A percentile compares a stretch with the other conserved stretches of the same genome.
Conservation (phyloP, 345 rosid species). For the Eutrema yunnanense region DNA sequence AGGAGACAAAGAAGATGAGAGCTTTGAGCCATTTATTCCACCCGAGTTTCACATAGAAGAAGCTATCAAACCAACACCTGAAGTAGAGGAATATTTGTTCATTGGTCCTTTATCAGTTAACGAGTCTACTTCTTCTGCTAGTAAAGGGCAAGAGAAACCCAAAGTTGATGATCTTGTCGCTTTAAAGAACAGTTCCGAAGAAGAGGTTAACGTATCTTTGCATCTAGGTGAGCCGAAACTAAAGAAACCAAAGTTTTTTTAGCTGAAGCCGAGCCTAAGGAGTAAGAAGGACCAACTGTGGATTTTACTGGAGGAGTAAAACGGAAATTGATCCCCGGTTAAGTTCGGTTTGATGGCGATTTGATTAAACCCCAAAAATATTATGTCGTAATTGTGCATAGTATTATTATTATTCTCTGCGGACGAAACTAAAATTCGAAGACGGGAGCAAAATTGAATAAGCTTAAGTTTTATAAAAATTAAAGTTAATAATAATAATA, state of each 20-base stretch:
- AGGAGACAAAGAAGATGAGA: slow-evolving; percentile 49
- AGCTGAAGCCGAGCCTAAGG: background rate
- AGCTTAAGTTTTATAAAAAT: background rate
- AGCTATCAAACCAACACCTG: slow-evolving; percentile 29
- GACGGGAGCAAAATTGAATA: background rate
- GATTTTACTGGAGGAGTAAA: background rate
- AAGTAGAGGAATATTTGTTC: slow-evolving; percentile 57
- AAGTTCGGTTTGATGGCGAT: slow-evolving; percentile 4
- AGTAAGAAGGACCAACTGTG: background rate
- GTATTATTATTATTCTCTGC: slow-evolving; percentile 17
- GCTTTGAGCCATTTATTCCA: slow-evolving; percentile 47
- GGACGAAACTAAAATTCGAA: background rate
- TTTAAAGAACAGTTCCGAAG: slow-evolving; percentile 45
- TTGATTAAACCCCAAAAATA: background rate
- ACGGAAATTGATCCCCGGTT: slow-evolving; percentile 11
- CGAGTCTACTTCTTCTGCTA: slow-evolving; percentile 31
- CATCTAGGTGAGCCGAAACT: slow-evolving; percentile 55
- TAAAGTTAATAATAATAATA: background rate
- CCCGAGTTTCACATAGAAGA: slow-evolving; percentile 44
- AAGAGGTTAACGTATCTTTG: slow-evolving; percentile 56
- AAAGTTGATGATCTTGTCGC: slow-evolving; percentile 46
- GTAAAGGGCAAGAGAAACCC: slow-evolving; percentile 19
- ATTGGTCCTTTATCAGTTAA: slow-evolving; percentile 44
- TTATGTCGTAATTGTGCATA: slow-evolving; percentile 17
- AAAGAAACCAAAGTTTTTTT: slow-evolving; percentile 31